Evolutionary conservation across 331 rosid genomes (phyloP).

Genomic region (Pyracantha coccinea): DNA sequence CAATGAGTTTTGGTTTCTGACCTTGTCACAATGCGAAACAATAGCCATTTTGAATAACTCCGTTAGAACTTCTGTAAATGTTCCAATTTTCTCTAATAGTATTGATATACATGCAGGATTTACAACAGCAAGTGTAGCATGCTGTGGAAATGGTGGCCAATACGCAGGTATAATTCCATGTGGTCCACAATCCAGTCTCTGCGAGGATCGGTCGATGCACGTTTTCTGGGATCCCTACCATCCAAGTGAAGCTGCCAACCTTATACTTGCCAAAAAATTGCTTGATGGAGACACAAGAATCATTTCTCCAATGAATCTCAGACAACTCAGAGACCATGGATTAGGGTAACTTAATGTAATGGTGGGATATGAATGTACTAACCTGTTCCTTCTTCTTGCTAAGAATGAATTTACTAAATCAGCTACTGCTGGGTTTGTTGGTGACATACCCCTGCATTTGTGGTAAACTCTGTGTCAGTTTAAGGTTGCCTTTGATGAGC

Average conservation of each 20-base stretch:
- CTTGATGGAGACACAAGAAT: constrained; percentile 60
- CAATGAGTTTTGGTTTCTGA: too few species aligned
- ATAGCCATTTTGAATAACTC: too few species aligned
- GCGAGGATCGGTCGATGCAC: constrained; percentile 56
- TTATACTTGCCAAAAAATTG: constrained; percentile 62
- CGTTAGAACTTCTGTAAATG: too few species aligned
- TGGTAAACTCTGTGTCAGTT: too few species aligned
- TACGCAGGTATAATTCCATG: constrained; percentile 91
- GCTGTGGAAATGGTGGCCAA: constrained; percentile 92
- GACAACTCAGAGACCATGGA: constrained; percentile 61
- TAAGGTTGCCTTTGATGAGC: too few species aligned
- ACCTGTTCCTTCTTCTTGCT: background rate
- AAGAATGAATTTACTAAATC: too few species aligned
- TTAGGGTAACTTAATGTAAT: background rate
- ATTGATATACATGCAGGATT: constrained; percentile 41
- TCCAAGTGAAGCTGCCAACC: constrained; percentile 88
- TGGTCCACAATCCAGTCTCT: constrained; percentile 74
- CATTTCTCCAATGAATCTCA: constrained; percentile 77
- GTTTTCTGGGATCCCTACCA: constrained; percentile 98
- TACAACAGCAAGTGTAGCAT: constrained; percentile 60
- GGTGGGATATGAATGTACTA: background rate
- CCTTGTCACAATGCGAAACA: too few species aligned
- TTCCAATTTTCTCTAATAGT: too few species aligned
- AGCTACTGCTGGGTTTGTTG: too few species aligned
- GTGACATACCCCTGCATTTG: too few species aligned